Evolutionary conservation across 2,329 filamentous ascomycete genomes (phyloP).

Genomic region (Stagonosporopsis vannaccii): DNA sequence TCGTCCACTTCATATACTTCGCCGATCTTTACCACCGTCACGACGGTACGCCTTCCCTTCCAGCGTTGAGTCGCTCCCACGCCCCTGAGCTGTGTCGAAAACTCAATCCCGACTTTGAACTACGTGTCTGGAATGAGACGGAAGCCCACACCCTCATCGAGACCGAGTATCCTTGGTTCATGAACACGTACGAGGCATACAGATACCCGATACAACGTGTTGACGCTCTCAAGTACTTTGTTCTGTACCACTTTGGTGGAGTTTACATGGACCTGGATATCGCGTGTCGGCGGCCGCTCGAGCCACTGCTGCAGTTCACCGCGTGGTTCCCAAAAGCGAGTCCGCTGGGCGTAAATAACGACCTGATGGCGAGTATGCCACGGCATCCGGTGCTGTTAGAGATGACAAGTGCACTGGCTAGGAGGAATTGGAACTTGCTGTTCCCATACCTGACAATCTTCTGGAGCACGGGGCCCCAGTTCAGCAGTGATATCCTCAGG

Average conservation of each 20-base stretch:
- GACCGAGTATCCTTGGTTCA: constrained; percentile 29
- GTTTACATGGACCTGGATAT: constrained; percentile 40
- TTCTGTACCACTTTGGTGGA: constrained; percentile 33
- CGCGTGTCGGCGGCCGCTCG: constrained; percentile 26
- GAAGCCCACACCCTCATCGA: constrained; percentile 23
- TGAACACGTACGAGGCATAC: constrained; percentile 33
- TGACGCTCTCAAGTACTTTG: constrained; percentile 38
- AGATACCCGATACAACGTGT: constrained; percentile 34
- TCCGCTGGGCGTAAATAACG: constrained; percentile 32
- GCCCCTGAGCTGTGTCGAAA: constrained; percentile 26
- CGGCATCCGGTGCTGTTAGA: constrained; percentile 30
- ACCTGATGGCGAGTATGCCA: constrained; percentile 29
- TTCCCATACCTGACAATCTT: constrained; percentile 42
- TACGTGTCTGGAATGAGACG: constrained; percentile 30
- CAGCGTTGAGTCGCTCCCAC: constrained; percentile 16
- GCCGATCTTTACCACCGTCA: constrained; percentile 20
- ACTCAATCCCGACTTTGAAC: constrained; percentile 27
- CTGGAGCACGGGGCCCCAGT: constrained; percentile 41
- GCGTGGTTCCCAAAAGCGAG: constrained; percentile 32
- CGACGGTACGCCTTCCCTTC: constrained; percentile 11
- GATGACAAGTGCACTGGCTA: constrained; percentile 23
- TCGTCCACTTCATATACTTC: constrained; percentile 29
- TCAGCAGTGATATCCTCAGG: constrained; percentile 33
- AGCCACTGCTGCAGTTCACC: constrained; percentile 25
- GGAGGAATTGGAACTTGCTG: constrained; percentile 26